A percentile compares a stretch with the other conserved stretches of the same genome.
Conservation (phyloP, 345 rosid species). For the Salix brachista region DNA sequence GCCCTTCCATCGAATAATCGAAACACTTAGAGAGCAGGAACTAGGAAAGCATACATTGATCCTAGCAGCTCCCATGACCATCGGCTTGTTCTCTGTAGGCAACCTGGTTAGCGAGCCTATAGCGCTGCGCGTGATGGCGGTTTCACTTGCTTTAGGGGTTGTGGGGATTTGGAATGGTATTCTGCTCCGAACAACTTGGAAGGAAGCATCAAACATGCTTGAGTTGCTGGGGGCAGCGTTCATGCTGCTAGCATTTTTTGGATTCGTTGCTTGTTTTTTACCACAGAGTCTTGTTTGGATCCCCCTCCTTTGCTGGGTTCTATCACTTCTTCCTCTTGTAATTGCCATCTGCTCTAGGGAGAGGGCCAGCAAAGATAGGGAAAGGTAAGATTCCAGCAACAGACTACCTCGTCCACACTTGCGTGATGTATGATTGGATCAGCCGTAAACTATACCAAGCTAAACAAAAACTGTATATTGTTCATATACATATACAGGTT, state of each 20-base stretch:
- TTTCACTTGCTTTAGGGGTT: conserved; percentile 4
- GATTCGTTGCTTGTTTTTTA: neutral
- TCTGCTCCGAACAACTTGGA: conserved; percentile 1
- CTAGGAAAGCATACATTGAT: neutral
- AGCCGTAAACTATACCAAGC: too few species aligned
- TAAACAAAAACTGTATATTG: too few species aligned
- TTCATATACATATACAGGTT: too few species aligned
- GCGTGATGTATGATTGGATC: too few species aligned
- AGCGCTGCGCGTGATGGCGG: neutral
- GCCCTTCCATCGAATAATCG: neutral
- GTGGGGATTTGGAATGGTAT: conserved; percentile 5
- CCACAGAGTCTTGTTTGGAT: neutral
- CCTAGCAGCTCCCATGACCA: neutral
- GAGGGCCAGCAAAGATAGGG: neutral
- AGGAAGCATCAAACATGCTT: neutral
- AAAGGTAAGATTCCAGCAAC: neutral
- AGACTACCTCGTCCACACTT: neutral
- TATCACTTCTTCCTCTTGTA: neutral
- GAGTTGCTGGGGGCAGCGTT: conserved; percentile 3
- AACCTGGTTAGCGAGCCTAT: neutral
- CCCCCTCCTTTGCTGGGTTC: neutral
- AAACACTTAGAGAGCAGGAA: neutral
- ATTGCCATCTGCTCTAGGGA: neutral
- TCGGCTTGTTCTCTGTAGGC: neutral
- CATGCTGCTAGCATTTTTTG: neutral